Base-by-base conservation (phyloP, 2,329 filamentous ascomycete species). In the Botrytis medusae region DNA sequence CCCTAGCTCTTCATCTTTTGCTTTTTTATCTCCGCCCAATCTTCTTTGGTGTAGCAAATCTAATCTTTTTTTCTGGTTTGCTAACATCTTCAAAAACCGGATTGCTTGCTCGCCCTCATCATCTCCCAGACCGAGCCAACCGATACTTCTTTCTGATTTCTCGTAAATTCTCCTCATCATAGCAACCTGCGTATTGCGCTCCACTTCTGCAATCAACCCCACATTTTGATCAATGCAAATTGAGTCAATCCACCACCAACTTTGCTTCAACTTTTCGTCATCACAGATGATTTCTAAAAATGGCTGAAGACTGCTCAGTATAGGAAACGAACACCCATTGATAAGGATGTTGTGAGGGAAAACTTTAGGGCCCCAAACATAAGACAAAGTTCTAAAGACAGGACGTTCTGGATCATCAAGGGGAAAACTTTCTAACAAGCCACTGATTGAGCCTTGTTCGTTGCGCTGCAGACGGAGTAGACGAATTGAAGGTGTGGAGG, bases 391-490 rank as follows among this genome's bases (percentile, higher is more conserved):
- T 14, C 10, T 54, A 25, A 67, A 67, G 10, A 4, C 8, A 7
- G 64, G 64, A n/a, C 64, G 51, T 34, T n/a, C n/a, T 4, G 46
- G 16, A 25, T 25, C 16, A 7, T 51, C 64, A 18, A 67, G 46
- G 9, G 25, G 4, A 40, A 72, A 74, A 9, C 7, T 8, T n/a
- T 74, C 51, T 32, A 74, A 63, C 51, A 5, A 68, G 62, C 73
- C 69, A 46, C 6, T 72, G 54, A 74, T 62, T 22, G 61, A 68
- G 22, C 69, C 73, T 29, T 44, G 48, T 68, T 46, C 16, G 44
- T 69, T 54, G 0, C 32, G 22, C 29, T 69, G 69, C 32, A 74
- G 46, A 62, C 62, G 48, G 32, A 72, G 29, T 40, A 74, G 70
- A 18, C 73, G 46, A 25, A 74, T 72, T 67, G 73, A 42, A 18